Conservation (phyloP, 192 early-diverging fungal species). For the Backusella westeae region DNA sequence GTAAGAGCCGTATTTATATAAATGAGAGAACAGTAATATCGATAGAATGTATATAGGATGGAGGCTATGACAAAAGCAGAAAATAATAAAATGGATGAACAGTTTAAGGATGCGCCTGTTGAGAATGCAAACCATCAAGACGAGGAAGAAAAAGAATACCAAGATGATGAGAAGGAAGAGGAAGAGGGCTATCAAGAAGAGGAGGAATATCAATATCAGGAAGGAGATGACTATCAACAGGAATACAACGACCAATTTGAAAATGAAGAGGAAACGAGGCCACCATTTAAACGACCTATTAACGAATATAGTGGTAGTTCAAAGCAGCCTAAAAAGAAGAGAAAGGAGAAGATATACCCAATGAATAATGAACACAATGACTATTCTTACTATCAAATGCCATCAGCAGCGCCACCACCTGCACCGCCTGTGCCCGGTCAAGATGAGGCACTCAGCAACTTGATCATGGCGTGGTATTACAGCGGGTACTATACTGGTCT, state of each 20-base stretch:
- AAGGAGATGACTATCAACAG: slow-evolving; percentile 4
- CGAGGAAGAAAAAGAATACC: neutral
- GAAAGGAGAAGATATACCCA: neutral
- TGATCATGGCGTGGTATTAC: slow-evolving; percentile 77
- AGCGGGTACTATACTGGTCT: slow-evolving; percentile 73
- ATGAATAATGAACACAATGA: neutral
- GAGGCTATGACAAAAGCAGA: neutral
- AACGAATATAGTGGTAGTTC: neutral
- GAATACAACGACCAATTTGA: neutral
- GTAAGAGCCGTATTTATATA: neutral
- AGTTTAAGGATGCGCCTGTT: neutral
- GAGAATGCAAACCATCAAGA: neutral
- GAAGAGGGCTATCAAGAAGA: slow-evolving; percentile 21
- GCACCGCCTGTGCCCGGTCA: slow-evolving; percentile 26
- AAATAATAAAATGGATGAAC: neutral
- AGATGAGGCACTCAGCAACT: slow-evolving; percentile 58
- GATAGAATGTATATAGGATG: neutral
- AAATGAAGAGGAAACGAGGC: neutral
- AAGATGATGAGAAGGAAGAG: neutral
- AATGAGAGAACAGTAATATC: neutral
- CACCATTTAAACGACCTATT: neutral
- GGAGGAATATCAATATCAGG: neutral
- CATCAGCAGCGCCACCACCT: neutral
- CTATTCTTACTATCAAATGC: neutral
- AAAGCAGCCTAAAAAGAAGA: neutral